A percentile compares a stretch with the other conserved stretches of the same genome.
Conservation (phyloP, 2,329 filamentous ascomycete genomes). For the Aspergillus sp. region DNA sequence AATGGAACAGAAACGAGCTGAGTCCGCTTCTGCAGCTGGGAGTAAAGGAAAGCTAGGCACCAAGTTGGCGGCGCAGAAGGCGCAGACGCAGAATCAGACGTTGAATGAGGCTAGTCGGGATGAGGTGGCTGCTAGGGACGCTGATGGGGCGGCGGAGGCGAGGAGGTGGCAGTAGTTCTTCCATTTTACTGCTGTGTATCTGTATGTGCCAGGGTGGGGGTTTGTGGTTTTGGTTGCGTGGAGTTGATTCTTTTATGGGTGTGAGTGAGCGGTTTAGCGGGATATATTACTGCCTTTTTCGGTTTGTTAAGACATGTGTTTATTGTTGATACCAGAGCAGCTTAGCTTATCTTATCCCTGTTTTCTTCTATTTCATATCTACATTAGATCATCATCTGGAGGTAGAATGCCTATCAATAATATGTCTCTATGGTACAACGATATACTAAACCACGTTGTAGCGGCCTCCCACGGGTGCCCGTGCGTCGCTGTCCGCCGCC, state of each 20-base stretch:
- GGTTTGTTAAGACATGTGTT: not conserved
- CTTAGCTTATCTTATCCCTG: not conserved
- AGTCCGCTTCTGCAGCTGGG: conserved; percentile 45
- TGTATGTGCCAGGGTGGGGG: not conserved
- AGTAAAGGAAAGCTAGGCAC: conserved; percentile 67
- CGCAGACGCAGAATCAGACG: conserved; percentile 67
- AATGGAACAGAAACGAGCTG: conserved; percentile 64
- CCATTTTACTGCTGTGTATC: not conserved
- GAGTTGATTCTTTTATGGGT: too few species aligned
- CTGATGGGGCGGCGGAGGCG: conserved; percentile 62
- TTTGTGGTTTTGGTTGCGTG: not conserved
- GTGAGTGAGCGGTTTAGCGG: not conserved
- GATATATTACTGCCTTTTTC: not conserved
- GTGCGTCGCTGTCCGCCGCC: conserved; percentile 80
- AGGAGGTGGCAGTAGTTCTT: conserved; percentile 57
- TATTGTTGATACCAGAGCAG: not conserved
- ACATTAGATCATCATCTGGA: not conserved
- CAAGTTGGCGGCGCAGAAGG: conserved; percentile 74
- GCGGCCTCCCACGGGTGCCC: conserved; percentile 74
- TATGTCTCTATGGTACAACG: conserved; percentile 19
- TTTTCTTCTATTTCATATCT: not conserved
- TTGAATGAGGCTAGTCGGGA: conserved; percentile 68
- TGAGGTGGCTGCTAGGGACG: conserved; percentile 66
- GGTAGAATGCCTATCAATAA: not conserved
- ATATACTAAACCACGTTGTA: conserved; percentile 75